Conservation (phyloP, 208 protist genomes). For the Crithidia acanthocephali region DNA sequence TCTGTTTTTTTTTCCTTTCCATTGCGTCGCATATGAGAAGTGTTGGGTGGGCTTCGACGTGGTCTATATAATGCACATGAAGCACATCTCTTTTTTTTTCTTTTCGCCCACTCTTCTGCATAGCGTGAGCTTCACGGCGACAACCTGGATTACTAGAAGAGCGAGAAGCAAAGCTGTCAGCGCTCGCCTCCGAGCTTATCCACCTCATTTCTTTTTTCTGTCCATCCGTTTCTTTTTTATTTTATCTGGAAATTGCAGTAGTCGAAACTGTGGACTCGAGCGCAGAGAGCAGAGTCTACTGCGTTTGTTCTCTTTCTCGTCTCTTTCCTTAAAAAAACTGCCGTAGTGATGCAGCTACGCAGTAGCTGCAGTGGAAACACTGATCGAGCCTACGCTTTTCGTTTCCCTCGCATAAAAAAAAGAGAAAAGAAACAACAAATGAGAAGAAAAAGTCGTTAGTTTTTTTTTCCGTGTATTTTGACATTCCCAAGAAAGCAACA, state of each 20-base stretch:
- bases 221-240: background rate
- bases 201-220: constrained; percentile 1
- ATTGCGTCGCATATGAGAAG: background rate
- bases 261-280: background rate
- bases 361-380: no score
- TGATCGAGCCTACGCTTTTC: constrained; percentile 4
- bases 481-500: background rate
- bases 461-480: constrained; percentile 23
- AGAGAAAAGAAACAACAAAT: background rate
- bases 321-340: constrained; percentile 17
- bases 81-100: background rate
- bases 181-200: background rate
- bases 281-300: background rate
- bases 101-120: constrained; percentile 6
- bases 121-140: no score
- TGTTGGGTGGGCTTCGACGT: background rate
- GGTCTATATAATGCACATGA: constrained; percentile 5
- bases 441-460: constrained; percentile 2
- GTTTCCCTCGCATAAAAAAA: background rate
- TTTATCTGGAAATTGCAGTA: background rate
- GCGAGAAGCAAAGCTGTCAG: background rate
- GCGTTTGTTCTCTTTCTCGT: background rate
- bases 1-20: constrained; percentile 29
- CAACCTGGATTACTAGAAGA: background rate
- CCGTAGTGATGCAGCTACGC: no score